phyloP scores from a whole-genome alignment of 495 filamentous ascomycete genomes.

The Amniculicola lignicola region DNA sequence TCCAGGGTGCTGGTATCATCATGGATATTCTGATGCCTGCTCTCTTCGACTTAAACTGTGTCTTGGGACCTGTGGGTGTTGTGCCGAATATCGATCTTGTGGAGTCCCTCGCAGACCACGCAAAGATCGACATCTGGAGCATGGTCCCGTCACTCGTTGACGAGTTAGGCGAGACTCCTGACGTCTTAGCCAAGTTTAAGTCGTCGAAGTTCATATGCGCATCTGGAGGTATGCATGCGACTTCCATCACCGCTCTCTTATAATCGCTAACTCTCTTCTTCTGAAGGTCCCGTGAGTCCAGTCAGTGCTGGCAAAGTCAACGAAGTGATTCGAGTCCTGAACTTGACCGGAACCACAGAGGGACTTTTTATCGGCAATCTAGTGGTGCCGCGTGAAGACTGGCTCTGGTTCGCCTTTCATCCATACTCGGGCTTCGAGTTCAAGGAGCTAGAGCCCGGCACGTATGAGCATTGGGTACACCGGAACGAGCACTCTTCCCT shows the following conservation, averaged over 20 bases:
- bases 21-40: not conserved
- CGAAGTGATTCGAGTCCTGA: slow-evolving; percentile 1
- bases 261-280: not conserved
- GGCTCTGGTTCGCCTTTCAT: slow-evolving; percentile 1
- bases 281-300: not conserved
- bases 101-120: not conserved
- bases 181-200: not conserved
- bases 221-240: not conserved
- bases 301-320: not conserved
- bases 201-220: not conserved
- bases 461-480: not conserved
- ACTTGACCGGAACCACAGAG: slow-evolving; percentile 6
- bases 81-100: not conserved
- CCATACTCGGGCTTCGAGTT: not conserved
- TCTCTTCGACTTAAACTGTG: not conserved
- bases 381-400: not conserved
- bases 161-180: not conserved
- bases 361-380: not conserved
- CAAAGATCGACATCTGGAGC: slow-evolving; percentile 2
- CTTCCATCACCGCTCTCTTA: not conserved
- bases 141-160: not conserved
- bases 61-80: not conserved
- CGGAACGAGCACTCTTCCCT: not conserved
- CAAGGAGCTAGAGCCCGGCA: not conserved
- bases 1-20: not conserved